These are phyloP conservation scores for Metarhizium rileyi DNA, from an alignment of 2,329 filamentous ascomycete genomes.

Conservation along the genomic window DNA sequence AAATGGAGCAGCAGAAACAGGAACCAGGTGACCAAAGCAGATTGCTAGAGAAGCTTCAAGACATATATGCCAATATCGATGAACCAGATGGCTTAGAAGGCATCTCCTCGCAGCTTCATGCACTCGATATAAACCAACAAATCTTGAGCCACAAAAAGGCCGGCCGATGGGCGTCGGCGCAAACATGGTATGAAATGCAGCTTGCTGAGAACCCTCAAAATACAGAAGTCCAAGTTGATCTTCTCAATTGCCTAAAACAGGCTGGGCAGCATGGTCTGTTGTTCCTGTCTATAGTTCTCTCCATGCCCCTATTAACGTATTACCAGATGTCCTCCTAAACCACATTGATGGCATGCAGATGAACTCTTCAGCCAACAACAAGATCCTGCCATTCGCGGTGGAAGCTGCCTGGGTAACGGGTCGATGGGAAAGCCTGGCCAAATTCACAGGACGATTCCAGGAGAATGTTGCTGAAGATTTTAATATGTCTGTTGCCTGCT, in stretches of 20 bases:
- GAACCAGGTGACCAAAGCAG: constrained; percentile 47
- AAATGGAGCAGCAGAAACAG: constrained; percentile 34
- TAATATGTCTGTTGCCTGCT: constrained; percentile 63
- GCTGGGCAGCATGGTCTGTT: constrained; percentile 82
- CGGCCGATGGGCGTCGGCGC: constrained; percentile 85
- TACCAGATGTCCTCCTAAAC: constrained; percentile 68
- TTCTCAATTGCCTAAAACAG: constrained; percentile 82
- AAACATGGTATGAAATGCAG: constrained; percentile 95
- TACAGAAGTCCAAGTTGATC: constrained; percentile 66
- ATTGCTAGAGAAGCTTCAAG: constrained; percentile 70
- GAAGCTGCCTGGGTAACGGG: constrained; percentile 89
- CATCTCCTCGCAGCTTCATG: constrained; percentile 76
- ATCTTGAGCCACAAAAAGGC: constrained; percentile 88
- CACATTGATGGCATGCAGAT: constrained; percentile 70
- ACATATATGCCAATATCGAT: constrained; percentile 95
- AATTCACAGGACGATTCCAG: constrained; percentile 49
- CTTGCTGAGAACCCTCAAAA: constrained; percentile 71
- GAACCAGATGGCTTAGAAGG: constrained; percentile 95
- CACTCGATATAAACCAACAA: constrained; percentile 88
- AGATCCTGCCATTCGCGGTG: constrained; percentile 70
- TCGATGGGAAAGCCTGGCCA: constrained; percentile 66
- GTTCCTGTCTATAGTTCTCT: not conserved
- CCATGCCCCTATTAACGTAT: constrained; percentile 12
- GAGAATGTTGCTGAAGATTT: constrained; percentile 52
- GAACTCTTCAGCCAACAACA: constrained; percentile 41